Base-by-base conservation (phyloP, 2,329 filamentous ascomycete species). In the Penicillium sp. region DNA sequence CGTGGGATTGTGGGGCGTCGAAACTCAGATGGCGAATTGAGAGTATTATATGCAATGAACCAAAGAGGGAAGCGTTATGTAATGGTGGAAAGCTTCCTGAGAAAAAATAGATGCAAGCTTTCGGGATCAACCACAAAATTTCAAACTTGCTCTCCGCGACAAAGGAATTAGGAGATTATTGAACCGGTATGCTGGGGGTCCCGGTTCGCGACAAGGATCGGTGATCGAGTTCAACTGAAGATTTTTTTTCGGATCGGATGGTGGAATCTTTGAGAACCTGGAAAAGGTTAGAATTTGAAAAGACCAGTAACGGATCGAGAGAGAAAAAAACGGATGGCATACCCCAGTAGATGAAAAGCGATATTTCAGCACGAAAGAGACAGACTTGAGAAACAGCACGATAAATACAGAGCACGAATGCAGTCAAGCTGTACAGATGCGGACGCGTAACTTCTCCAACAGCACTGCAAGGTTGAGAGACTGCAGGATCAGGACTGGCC, bases 91-190 rank as follows among this genome's bases (percentile, higher is more conserved):
- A 32, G 44, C 44, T 49, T 35, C 44, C 45, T 49, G 51, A 54
- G 36, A 47, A 48, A 39, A 46, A 24, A 52, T 35, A 4, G 34
- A 32, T 32, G 52, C 45, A 46, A 55, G 56, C 47, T 52, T 57
- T 59, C 51, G 56, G 54, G 55, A 55, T 65, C 56, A 63, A 61
- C 58, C 58, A 58, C 58, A 52, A 60, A 60, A 48, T 53, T 53
- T 54, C 48, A 45, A 47, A 46, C 49, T 52, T 43, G 51, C 50
- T 26, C 49, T 53, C 36, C n/a, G 29, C 40, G 46, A 52, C 48
- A 39, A 49, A 48, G 46, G 45, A 53, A 67, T 66, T 66, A 66
- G 52, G 48, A 50, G 57, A 66, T 66, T 67, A 66, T 50, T 35
- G 34, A 51, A 51, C 49, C 51, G 54, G 44, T 56, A 58, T 46